Conservation (phyloP, 2,329 filamentous ascomycete species). For the Didymella glomerata region DNA sequence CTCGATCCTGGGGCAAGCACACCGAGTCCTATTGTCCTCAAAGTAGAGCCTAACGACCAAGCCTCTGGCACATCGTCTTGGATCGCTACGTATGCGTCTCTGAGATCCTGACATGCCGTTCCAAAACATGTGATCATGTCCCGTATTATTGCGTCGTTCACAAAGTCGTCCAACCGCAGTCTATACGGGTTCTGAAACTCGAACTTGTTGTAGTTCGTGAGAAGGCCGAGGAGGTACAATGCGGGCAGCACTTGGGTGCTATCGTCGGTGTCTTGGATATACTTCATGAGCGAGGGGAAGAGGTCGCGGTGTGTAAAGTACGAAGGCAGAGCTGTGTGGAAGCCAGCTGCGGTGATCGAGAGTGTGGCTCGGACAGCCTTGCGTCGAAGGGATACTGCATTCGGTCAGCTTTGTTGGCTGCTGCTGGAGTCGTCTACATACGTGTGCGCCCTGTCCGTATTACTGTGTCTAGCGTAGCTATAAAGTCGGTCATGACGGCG, state of each 20-base stretch:
- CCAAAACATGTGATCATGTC: conserved; percentile 83
- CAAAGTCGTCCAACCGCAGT: conserved; percentile 89
- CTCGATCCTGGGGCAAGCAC: conserved; percentile 74
- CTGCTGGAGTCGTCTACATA: conserved; percentile 56
- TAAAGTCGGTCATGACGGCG: conserved; percentile 85
- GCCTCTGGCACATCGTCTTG: conserved; percentile 90
- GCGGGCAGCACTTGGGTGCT: conserved; percentile 70
- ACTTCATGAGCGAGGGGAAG: conserved; percentile 95
- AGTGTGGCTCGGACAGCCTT: conserved; percentile 84
- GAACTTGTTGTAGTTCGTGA: conserved; percentile 99
- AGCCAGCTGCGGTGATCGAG: conserved; percentile 88
- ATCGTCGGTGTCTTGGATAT: conserved; percentile 79
- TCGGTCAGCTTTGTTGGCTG: conserved; percentile 8
- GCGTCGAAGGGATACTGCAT: conserved; percentile 73
- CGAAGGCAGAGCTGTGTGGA: conserved; percentile 90
- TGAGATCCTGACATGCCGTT: conserved; percentile 70
- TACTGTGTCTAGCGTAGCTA: conserved; percentile 79
- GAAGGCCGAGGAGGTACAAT: conserved; percentile 82
- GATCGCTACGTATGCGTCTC: conserved; percentile 81
- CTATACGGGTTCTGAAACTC: conserved; percentile 98
- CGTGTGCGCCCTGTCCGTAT: conserved; percentile 78
- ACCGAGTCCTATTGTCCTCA: conserved; percentile 86
- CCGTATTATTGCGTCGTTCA: conserved; percentile 86
- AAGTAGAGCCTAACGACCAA: conserved; percentile 82
- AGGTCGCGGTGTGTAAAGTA: conserved; percentile 95